These are phyloP conservation scores for Fragosphaeria purpurea DNA, from an alignment of 2,329 filamentous ascomycete genomes.

Conservation along the genomic window DNA sequence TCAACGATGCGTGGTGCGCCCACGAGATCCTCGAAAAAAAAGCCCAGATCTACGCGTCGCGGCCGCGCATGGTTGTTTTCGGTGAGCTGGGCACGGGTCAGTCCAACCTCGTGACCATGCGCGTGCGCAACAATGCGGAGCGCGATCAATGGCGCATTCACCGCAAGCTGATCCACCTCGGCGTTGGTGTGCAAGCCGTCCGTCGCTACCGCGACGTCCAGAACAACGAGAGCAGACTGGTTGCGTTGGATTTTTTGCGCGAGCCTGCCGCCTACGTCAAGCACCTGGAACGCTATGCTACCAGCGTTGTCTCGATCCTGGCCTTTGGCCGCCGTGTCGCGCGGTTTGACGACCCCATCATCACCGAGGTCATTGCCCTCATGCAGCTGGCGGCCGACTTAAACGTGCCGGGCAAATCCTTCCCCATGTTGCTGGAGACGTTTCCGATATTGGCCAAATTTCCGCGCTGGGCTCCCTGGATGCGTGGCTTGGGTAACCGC, in stretches of 20 bases:
- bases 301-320: constrained; percentile 44
- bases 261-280: constrained; percentile 37
- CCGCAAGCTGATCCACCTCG: constrained; percentile 42
- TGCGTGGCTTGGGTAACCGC: constrained; percentile 34
- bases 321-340: constrained; percentile 45
- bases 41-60: constrained; percentile 39
- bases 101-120: constrained; percentile 34
- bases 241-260: constrained; percentile 39
- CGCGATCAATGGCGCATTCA: constrained; percentile 33
- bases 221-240: constrained; percentile 46
- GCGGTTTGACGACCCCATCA: constrained; percentile 42
- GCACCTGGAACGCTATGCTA: constrained; percentile 43
- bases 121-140: constrained; percentile 26
- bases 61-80: constrained; percentile 39
- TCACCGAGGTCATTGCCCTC: constrained; percentile 48
- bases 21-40: constrained; percentile 46
- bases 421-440: constrained; percentile 48
- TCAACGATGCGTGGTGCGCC: constrained; percentile 39
- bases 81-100: constrained; percentile 36
- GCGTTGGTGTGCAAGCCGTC: constrained; percentile 45
- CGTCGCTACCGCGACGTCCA: constrained; percentile 43
- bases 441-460: constrained; percentile 39
- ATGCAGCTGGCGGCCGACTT: constrained; percentile 49
- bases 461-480: constrained; percentile 39
- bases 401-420: constrained; percentile 41